Evolutionary conservation across 1,284 basidiomycete species (phyloP).

Genomic region (Boletus smithii): DNA sequence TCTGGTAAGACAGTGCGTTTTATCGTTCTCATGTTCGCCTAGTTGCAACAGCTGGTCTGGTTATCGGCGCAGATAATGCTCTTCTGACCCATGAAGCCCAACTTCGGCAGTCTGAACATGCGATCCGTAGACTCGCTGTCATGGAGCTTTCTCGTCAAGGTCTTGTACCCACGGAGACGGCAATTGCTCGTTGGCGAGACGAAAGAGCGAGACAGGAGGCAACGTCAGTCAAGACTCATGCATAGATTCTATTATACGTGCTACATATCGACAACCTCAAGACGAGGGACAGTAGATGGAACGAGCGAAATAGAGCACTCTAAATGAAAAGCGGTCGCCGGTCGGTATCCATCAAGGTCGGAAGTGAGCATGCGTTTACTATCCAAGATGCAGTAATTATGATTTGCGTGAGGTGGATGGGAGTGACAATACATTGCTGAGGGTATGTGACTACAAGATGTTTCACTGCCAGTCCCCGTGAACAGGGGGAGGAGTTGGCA

Average conservation of each 20-base stretch:
- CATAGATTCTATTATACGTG: constrained; percentile 11
- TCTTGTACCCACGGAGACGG: constrained; percentile 76
- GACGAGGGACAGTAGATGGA: constrained; percentile 1
- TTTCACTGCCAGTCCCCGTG: constrained; percentile 29
- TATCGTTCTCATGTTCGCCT: constrained; percentile 6
- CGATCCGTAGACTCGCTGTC: constrained; percentile 69
- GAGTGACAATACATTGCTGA: constrained; percentile 15
- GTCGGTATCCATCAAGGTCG: neutral
- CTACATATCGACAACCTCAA: constrained; percentile 12
- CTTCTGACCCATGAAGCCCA: constrained; percentile 68
- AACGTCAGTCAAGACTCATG: constrained; percentile 2
- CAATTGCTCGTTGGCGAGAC: constrained; percentile 77
- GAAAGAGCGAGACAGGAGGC: constrained; percentile 31
- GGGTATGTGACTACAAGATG: constrained; percentile 11
- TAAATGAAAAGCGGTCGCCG: constrained; percentile 7
- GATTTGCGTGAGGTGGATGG: constrained; percentile 8
- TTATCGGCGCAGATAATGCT: constrained; percentile 73
- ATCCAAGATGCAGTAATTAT: constrained; percentile 11
- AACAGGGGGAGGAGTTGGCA: constrained; percentile 22
- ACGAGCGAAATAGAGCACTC: constrained; percentile 19
- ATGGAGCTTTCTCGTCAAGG: constrained; percentile 72
- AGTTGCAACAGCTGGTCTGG: constrained; percentile 67
- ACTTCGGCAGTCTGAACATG: constrained; percentile 63
- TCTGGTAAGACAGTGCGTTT: neutral
- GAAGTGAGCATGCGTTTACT: constrained; percentile 1